A percentile compares a stretch with the other conserved stretches of the same genome.
These are phyloP conservation scores for Stenogyne calaminthoides DNA, from an alignment of 305 asterid genomes.

Conservation along the genomic window DNA sequence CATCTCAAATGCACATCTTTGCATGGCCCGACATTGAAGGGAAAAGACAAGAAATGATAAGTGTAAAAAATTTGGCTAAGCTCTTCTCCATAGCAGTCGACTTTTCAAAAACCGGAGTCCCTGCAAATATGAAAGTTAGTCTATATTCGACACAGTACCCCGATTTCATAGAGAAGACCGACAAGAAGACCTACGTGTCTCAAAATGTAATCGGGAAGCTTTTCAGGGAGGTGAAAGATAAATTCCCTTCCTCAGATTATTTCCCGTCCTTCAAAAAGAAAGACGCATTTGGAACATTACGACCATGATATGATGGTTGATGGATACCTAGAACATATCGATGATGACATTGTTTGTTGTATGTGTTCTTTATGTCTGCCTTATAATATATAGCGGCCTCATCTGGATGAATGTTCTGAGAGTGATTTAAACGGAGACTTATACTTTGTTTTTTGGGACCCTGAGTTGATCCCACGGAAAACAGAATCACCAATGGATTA, in stretches of 20 bases:
- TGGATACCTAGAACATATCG: constrained; percentile 60
- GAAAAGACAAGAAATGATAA: constrained; percentile 53
- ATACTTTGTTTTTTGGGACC: constrained; percentile 90
- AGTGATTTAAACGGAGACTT: constrained; percentile 89
- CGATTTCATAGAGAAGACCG: constrained; percentile 94
- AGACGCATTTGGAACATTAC: constrained; percentile 58
- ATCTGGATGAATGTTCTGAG: constrained; percentile 93
- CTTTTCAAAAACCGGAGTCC: constrained; percentile 88
- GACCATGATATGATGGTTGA: constrained; percentile 65
- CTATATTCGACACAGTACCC: constrained; percentile 73
- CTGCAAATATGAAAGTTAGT: constrained; percentile 44
- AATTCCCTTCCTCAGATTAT: constrained; percentile 42
- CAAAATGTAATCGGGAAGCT: constrained; percentile 75
- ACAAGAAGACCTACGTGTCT: constrained; percentile 59
- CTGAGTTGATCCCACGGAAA: constrained; percentile 54
- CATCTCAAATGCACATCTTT: constrained; percentile 83
- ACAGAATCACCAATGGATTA: constrained; percentile 61
- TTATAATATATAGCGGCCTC: constrained; percentile 51
- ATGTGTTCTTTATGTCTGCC: too few species aligned
- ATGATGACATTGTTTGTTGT: constrained; percentile 51
- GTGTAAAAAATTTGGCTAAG: constrained; percentile 65
- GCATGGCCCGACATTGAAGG: constrained; percentile 68
- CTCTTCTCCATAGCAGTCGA: constrained; percentile 84
- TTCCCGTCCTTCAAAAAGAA: constrained; percentile 53
- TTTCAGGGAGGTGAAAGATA: constrained; percentile 63